A percentile compares a stretch with the other conserved stretches of the same genome.
Conservation (phyloP, 805 yeast genomes). For the Metahyphopichia silvanorum region DNA sequence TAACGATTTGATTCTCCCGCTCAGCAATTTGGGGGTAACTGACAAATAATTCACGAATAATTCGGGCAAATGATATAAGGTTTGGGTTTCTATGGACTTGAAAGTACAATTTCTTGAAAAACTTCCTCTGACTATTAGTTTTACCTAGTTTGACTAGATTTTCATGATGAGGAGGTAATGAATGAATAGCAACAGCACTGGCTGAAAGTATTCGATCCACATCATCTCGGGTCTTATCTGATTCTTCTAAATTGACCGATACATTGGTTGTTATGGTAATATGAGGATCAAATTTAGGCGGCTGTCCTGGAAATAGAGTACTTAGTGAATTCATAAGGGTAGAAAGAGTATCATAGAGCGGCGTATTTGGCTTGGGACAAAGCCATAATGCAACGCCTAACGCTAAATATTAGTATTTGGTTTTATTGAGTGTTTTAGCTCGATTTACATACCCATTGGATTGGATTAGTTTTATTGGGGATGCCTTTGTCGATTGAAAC, state of each 20-base stretch:
- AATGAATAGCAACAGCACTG: slow-evolving; percentile 51
- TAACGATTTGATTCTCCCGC: slow-evolving; percentile 28
- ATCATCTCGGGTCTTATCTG: slow-evolving; percentile 45
- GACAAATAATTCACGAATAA: slow-evolving; percentile 57
- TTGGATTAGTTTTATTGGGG: no score
- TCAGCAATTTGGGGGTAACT: slow-evolving; percentile 40
- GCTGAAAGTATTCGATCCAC: slow-evolving; percentile 57
- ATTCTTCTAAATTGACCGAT: slow-evolving; percentile 34
- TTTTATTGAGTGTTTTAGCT: no score
- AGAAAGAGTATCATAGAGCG: slow-evolving; percentile 52
- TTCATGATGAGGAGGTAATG: slow-evolving; percentile 39
- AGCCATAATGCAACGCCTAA: slow-evolving; percentile 69
- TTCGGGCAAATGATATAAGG: slow-evolving; percentile 49
- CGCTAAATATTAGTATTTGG: slow-evolving; percentile 6
- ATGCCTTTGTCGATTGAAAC: no score
- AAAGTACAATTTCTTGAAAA: slow-evolving; percentile 53
- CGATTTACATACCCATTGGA: slow-evolving; percentile 13
- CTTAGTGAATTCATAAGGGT: slow-evolving; percentile 62
- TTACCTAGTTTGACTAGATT: slow-evolving; percentile 38
- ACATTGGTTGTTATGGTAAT: slow-evolving; percentile 70
- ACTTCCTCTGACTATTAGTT: slow-evolving; percentile 47
- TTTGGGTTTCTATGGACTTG: slow-evolving; percentile 44
- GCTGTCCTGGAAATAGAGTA: slow-evolving; percentile 66
- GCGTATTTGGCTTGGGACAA: slow-evolving; percentile 57
- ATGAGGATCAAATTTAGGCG: slow-evolving; percentile 72